A percentile compares a stretch with the other conserved stretches of the same genome.
Evolutionary conservation across 345 rosid species (phyloP).

Genomic region (Eucalyptus paniculata): DNA sequence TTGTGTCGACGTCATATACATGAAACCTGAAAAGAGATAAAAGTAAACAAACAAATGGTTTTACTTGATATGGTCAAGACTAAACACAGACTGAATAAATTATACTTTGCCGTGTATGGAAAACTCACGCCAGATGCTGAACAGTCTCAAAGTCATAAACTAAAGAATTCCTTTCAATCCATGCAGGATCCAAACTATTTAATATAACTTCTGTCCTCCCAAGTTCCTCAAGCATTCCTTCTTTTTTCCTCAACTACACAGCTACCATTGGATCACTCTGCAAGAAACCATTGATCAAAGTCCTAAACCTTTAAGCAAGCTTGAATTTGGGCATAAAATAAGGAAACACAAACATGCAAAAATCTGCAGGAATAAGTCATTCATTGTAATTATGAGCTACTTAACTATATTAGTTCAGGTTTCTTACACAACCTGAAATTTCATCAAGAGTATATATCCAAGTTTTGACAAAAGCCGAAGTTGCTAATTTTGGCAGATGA

Average conservation of each 20-base stretch:
- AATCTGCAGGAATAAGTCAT: neutral
- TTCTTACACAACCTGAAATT: neutral
- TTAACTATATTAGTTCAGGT: neutral
- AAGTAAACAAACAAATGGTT: neutral
- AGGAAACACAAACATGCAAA: neutral
- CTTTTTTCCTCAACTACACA: slow-evolving; percentile 37
- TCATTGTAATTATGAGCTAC: neutral
- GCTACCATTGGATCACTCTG: slow-evolving; percentile 79
- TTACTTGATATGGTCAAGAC: neutral
- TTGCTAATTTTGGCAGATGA: neutral
- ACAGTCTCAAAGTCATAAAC: slow-evolving; percentile 56
- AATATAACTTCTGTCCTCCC: slow-evolving; percentile 73
- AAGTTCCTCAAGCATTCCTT: slow-evolving; percentile 58
- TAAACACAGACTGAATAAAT: neutral
- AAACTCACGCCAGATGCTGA: slow-evolving; percentile 53
- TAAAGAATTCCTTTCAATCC: slow-evolving; percentile 54
- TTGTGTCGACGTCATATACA: slow-evolving; percentile 64
- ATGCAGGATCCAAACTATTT: slow-evolving; percentile 55
- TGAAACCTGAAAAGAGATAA: slow-evolving; percentile 31
- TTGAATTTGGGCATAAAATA: neutral
- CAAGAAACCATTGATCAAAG: neutral
- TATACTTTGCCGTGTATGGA: neutral
- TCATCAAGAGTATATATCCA: neutral
- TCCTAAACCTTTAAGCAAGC: neutral
- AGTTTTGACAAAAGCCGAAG: neutral